Evolutionary conservation across 164 flowering plant species (phyloP), one percentile per base, ranked within the genome.

Genomic region (Cinnamomum micranthum): DNA sequence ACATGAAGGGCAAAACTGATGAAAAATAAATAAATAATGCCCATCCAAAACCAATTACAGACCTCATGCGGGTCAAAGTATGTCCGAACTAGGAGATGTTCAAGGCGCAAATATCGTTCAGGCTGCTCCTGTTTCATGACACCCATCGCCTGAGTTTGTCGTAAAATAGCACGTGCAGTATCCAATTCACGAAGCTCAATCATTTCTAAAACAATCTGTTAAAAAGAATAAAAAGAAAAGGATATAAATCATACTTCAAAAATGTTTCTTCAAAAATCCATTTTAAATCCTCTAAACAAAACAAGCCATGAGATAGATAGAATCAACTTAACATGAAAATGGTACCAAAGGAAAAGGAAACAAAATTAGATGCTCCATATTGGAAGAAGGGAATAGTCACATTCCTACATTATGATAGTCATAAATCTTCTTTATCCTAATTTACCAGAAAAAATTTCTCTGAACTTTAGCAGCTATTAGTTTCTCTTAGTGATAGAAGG

Each of bases 121-220:
- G 99, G 97, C 77, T 96, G 91, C 81, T 96, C 99, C 80, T 96
- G 99, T 81, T 96, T 96, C 99, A 96, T 92, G 77, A 96, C 95
- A 81, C 98, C 97, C 99, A 96, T 96, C 25, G 87, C 99, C 77
- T 96, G 99, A 73, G 99, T 96, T 76, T 96, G 99, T 78, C 98
- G 88, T 74, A 96, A 82, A 74, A 96, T 91, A 74, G 99, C 90
- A 69, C 99, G 95, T 31, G 99, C 99, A 63, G 99, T 96, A 72
- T 94, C 99, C 85, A 94, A 81, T 75, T 96, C 99, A 25, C 99
- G 87, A 67, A 96, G 95, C 77, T 96, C 99, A 82, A 96, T 96
- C 99, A 96, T 96, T 82, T 96, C 99, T 17, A 96, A 75, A 50
- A 96, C 99, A 87, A 96, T 96, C 98, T 95, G 80, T 31, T 67